Conservation (phyloP, 805 yeast genomes). For the Saccharomycopsis babjevae region DNA sequence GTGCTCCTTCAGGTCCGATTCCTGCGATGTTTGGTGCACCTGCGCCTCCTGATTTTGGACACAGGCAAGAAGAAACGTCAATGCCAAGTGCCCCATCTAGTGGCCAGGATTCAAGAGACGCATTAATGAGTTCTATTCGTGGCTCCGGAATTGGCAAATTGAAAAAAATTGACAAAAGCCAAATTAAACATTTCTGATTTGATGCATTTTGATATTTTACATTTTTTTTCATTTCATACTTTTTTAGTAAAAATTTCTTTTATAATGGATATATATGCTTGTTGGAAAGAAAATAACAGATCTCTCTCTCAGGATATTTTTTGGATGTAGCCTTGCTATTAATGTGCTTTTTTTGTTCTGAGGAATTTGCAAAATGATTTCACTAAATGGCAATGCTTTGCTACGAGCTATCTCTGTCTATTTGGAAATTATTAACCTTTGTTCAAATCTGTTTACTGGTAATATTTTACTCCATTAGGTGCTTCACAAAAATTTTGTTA, state of each 20-base stretch:
- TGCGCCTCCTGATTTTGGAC: constrained; percentile 22
- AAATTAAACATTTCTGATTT: constrained; percentile 22
- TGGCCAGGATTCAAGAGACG: constrained; percentile 53
- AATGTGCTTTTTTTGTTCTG: no score
- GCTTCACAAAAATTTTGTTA: no score
- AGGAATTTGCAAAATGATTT: no score
- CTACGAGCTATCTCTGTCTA: no score
- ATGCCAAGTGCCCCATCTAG: constrained; percentile 22
- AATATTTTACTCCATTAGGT: no score
- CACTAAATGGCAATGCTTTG: no score
- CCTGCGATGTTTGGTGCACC: constrained; percentile 7
- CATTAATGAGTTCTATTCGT: constrained; percentile 77
- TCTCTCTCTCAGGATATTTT: no score
- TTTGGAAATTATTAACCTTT: no score
- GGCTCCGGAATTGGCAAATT: constrained; percentile 60
- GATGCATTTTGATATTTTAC: neutral
- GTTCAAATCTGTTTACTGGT: no score
- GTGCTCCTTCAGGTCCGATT: constrained; percentile 22
- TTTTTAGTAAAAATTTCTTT: neutral
- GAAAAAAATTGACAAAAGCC: constrained; percentile 72
- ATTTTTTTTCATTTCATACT: neutral
- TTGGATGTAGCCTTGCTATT: no score
- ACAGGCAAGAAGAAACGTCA: constrained; percentile 20
- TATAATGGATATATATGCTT: no score
- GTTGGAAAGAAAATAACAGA: no score